Evolutionary conservation across 2,329 filamentous ascomycete species (phyloP).

Genomic region (Paracorniculantispora psalliotae): DNA sequence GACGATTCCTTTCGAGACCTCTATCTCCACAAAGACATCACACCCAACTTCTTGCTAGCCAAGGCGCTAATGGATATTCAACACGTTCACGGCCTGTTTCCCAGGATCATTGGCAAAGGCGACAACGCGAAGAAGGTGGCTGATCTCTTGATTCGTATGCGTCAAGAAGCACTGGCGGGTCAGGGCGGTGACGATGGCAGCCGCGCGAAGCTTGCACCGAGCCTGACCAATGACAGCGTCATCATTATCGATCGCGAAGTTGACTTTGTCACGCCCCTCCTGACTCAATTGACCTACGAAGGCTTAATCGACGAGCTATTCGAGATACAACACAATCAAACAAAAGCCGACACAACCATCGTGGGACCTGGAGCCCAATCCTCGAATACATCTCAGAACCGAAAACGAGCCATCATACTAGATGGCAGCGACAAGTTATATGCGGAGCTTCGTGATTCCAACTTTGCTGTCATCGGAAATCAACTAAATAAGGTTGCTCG

Average conservation of each 20-base stretch:
- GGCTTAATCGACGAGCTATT: constrained; percentile 92
- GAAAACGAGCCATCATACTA: constrained; percentile 82
- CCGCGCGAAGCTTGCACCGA: constrained; percentile 71
- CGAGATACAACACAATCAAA: constrained; percentile 85
- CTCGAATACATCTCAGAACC: constrained; percentile 50
- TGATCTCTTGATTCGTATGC: constrained; percentile 84
- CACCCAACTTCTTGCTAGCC: constrained; percentile 81
- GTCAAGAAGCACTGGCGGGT: constrained; percentile 78
- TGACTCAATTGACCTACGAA: constrained; percentile 96
- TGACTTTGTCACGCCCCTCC: constrained; percentile 83
- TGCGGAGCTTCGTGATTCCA: constrained; percentile 79
- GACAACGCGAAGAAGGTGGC: constrained; percentile 87
- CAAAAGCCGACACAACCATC: constrained; percentile 86
- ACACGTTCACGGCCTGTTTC: constrained; percentile 86
- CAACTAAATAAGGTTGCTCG: constrained; percentile 87
- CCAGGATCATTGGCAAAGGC: constrained; percentile 89
- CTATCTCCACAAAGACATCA: constrained; percentile 86
- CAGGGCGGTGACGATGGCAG: constrained; percentile 62
- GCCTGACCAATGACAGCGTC: constrained; percentile 80
- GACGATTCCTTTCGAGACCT: constrained; percentile 82
- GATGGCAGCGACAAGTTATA: constrained; percentile 89
- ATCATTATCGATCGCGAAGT: constrained; percentile 95
- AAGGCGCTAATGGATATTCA: constrained; percentile 93
- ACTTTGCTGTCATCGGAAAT: constrained; percentile 90
- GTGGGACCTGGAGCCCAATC: constrained; percentile 68